Evolutionary conservation across 306 rosid species (phyloP), one percentile per base, ranked within the genome.

Genomic region (Citrullus colocynthis): DNA sequence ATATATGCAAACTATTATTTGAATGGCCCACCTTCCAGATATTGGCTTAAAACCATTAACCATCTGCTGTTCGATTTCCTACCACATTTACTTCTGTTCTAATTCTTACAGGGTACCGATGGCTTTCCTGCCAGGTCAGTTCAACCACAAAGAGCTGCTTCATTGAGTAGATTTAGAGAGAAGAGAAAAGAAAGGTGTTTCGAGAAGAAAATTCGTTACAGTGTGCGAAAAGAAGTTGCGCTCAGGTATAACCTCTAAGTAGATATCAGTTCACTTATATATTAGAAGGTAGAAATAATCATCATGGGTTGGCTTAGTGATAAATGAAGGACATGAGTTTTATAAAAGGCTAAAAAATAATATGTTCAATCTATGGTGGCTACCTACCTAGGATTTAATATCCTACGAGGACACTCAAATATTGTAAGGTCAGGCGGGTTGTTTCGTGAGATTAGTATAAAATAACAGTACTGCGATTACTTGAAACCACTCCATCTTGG

Each of bases 141-240:
- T 56, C 88, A 84, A 82, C 86, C 90, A 1, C 88, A 87, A 20
- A 83, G 90, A 83, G 88, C 86, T 76, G 90, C 90, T 65, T 87
- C 90, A 44, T 73, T 87, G 76, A 87, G 74, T 61, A 76, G 90
- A 78, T 87, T 87, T 70, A 78, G 90, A 12, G 88, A 87, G 83
- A 87, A 87, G 83, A 83, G 90, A 76, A 87, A 87, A 81, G 90
- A 87, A 39, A 80, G 90, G 73, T 85, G 88, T 77, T 87, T 84
- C 62, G 90, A 85, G 75, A 87, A 85, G 80, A 87, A 87, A 69
- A 85, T 87, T 16, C 88, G 90, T 58, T 87, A 87, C 82, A 82
- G 34, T 16, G 90, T 87, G 70, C 86, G 90, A 24, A 82, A 87
- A 77, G 90, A 87, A 87, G 90, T 87, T 80, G 90, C 90, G 0